Evolutionary conservation across 176 grass and related monocot genomes (phyloP).

Genomic region (Saccharum spontaneum): DNA sequence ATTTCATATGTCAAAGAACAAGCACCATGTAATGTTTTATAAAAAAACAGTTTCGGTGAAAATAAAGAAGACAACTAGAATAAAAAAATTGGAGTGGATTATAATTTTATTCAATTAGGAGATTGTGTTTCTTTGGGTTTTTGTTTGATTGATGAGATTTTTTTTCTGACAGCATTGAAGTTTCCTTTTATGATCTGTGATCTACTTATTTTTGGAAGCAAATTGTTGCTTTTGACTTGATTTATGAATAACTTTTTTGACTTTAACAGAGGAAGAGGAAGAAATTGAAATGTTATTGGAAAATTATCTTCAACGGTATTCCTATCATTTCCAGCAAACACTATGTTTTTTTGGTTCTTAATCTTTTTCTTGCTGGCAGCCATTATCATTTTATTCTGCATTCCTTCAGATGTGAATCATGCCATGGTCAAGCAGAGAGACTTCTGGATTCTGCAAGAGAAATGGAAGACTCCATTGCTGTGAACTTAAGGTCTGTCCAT

Average conservation of each 20-base stretch:
- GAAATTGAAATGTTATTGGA: constrained; percentile 99
- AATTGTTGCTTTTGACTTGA: constrained; percentile 19
- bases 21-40: background rate
- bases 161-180: background rate
- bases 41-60: background rate
- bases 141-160: background rate
- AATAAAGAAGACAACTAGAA: background rate
- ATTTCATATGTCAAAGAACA: background rate
- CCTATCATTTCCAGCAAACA: background rate
- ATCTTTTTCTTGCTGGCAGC: constrained; percentile 7
- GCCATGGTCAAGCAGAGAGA: constrained; percentile 97
- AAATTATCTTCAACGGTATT: constrained; percentile 96
- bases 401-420: constrained; percentile 87
- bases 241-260: constrained; percentile 28
- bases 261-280: constrained; percentile 93
- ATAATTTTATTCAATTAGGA: constrained; percentile 3
- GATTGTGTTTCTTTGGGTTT: constrained; percentile 10
- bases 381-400: constrained; percentile 9
- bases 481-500: constrained; percentile 81
- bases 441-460: constrained; percentile 96
- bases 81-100: background rate
- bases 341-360: constrained; percentile 23
- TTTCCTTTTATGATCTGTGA: background rate
- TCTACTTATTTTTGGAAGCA: constrained; percentile 16
- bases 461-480: constrained; percentile 99